Base-by-base conservation (phyloP, 768 basidiomycete genomes). In the Phlebiopsis flavidoalba region DNA sequence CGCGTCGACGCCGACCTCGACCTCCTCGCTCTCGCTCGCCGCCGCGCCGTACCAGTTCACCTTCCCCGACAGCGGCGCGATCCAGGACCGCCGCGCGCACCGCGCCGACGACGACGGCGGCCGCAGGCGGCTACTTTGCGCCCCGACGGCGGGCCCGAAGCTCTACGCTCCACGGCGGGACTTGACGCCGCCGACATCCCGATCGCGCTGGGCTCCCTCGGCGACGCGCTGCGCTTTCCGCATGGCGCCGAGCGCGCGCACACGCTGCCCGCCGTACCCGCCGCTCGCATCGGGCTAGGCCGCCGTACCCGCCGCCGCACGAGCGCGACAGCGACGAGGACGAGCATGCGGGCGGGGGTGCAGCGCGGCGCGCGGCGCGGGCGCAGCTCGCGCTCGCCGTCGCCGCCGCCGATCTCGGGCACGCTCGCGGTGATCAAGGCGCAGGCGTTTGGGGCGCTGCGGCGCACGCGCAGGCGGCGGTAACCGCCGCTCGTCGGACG, bases 381-480 rank as follows among this genome's bases (percentile, higher is more conserved):
- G 72, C 80, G 73, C 76, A 19, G 74, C 4, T 81, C 81, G 40
- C 81, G 77, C 52, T 80, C 82, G 52, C 79, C 80, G 17, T 71
- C 72, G 46, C 71, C 71, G 36, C 76, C 80, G 60, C 77, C 77
- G 26, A 78, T 91, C 69, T 91, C 88, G 53, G 88, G 89, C 24
- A 93, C 92, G 33, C 82, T 94, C 51, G 91, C 92, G 57, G 91
- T 93, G 60, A 92, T 94, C 75, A 94, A 93, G 75, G 91, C 91
- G 47, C 91, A 93, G 70, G 87, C 92, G 43, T 94, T 93, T 70
- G 92, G 91, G 35, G 89, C 89, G 19, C 77, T 92, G 64, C 87
- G 91, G 55, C 81, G 91, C 72, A 88, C 91, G 58, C 84, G 91
- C 60, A 80, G 87, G 47, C 81, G 88, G 62, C n/a, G n/a, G n/a